Evolutionary conservation across 495 filamentous ascomycete genomes (phyloP).

Genomic region (Aspergillus indologenus): DNA sequence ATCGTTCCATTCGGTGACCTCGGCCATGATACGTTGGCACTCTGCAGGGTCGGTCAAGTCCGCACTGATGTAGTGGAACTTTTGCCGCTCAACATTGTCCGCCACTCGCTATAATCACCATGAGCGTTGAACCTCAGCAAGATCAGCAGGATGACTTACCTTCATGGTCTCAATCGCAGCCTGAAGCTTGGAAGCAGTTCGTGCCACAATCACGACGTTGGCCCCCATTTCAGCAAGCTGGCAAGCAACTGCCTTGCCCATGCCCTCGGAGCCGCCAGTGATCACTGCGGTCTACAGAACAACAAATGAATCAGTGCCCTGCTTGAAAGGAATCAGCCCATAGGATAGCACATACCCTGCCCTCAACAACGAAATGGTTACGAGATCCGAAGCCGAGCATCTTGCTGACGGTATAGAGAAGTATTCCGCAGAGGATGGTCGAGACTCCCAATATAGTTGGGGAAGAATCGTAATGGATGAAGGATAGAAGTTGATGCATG

Average conservation of each 20-base stretch:
- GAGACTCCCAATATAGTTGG: slow-evolving; percentile 37
- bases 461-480: slow-evolving; percentile 26
- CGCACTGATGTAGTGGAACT: slow-evolving; percentile 79
- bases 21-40: slow-evolving; percentile 61
- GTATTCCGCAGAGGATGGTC: slow-evolving; percentile 43
- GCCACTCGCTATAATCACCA: slow-evolving; percentile 52
- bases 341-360: slow-evolving; percentile 55
- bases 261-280: slow-evolving; percentile 90
- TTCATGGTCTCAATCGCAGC: slow-evolving; percentile 63
- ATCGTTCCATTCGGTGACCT: slow-evolving; percentile 81
- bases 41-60: slow-evolving; percentile 72
- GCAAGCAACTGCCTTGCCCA: slow-evolving; percentile 72
- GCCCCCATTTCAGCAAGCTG: slow-evolving; percentile 81
- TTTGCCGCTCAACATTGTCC: slow-evolving; percentile 58
- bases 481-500: slow-evolving; percentile 31
- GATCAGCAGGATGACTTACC: slow-evolving; percentile 32
- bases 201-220: slow-evolving; percentile 79
- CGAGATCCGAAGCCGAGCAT: slow-evolving; percentile 66
- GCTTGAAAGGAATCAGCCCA: background rate
- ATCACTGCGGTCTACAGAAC: slow-evolving; percentile 69
- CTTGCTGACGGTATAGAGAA: slow-evolving; percentile 43
- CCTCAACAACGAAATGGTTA: slow-evolving; percentile 79
- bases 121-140: slow-evolving; percentile 11
- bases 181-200: slow-evolving; percentile 72
- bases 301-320: slow-evolving; percentile 12